Evolutionary conservation across 768 basidiomycete genomes (phyloP).

Genomic region (Peribolospora kevripleyi): DNA sequence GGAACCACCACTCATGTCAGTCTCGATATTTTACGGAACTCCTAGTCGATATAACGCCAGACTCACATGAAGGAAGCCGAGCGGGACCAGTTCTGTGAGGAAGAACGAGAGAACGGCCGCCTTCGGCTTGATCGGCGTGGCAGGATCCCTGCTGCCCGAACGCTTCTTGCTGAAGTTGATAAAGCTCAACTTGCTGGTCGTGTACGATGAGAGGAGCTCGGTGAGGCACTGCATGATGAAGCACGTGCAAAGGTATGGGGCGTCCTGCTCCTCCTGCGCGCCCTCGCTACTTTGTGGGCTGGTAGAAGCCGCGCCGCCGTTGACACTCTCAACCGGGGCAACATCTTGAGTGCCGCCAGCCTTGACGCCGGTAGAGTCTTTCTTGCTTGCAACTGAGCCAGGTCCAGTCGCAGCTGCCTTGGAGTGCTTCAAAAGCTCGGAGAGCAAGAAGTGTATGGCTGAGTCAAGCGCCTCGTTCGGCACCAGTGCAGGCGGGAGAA

Average conservation of each 20-base stretch:
- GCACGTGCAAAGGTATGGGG: conserved; percentile 32
- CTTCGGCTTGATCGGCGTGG: conserved; percentile 30
- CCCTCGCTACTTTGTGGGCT: conserved; percentile 4
- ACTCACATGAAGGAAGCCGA: conserved; percentile 30
- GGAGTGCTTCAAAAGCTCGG: conserved; percentile 40
- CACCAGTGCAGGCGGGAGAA: conserved; percentile 17
- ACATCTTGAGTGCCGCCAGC: background rate
- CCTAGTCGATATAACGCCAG: too few relatives aligned
- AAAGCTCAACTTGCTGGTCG: conserved; percentile 68
- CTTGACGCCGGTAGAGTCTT: background rate
- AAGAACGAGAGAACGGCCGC: conserved; percentile 51
- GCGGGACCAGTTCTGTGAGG: conserved; percentile 57
- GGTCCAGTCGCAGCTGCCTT: conserved; percentile 21
- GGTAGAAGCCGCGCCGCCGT: conserved; percentile 11
- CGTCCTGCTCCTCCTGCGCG: too few relatives aligned
- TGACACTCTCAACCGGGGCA: conserved; percentile 1
- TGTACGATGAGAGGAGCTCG: conserved; percentile 80
- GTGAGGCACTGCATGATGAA: conserved; percentile 80
- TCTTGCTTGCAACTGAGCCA: background rate
- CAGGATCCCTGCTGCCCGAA: conserved; percentile 26
- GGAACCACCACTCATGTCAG: conserved; percentile 11
- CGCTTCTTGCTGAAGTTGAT: conserved; percentile 45
- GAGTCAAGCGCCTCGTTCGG: conserved; percentile 10
- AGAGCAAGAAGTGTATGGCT: conserved; percentile 37
- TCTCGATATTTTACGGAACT: too few relatives aligned